Evolutionary conservation across 192 early-diverging fungal species (phyloP).

Genomic region (Spizellomyces sp.): DNA sequence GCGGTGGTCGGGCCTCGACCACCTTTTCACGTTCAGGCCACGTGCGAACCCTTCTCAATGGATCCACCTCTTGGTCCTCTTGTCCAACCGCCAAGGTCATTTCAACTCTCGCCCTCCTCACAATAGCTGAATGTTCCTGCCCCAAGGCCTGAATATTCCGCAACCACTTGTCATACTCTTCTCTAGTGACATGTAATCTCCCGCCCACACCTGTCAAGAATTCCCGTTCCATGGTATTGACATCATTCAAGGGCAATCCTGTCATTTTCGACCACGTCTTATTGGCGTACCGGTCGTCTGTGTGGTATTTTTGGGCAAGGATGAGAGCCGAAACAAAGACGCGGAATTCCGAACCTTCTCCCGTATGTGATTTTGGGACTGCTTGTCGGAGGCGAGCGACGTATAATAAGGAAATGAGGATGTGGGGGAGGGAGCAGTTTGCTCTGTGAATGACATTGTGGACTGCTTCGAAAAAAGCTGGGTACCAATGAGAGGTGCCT

Average conservation of each 20-base stretch:
- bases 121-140: slow-evolving; percentile 26
- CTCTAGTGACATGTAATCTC: slow-evolving; percentile 27
- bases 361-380: slow-evolving; percentile 13
- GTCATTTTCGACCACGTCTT: slow-evolving; percentile 83
- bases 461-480: slow-evolving; percentile 29
- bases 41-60: slow-evolving; percentile 16
- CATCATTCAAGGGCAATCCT: slow-evolving; percentile 69
- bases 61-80: slow-evolving; percentile 11
- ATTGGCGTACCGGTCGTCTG: slow-evolving; percentile 84
- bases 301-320: slow-evolving; percentile 82
- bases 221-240: slow-evolving; percentile 81
- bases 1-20: no score
- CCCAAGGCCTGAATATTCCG: slow-evolving; percentile 32
- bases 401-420: slow-evolving; percentile 43
- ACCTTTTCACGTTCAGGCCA: not conserved
- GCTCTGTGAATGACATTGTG: slow-evolving; percentile 35
- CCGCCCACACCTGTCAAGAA: slow-evolving; percentile 77
- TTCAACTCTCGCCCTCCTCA: slow-evolving; percentile 13
- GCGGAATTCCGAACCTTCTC: slow-evolving; percentile 53
- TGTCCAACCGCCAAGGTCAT: slow-evolving; percentile 4
- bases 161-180: slow-evolving; percentile 43
- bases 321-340: slow-evolving; percentile 85
- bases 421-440: slow-evolving; percentile 25
- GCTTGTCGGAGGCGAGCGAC: slow-evolving; percentile 40
- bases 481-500: slow-evolving; percentile 36